These are phyloP conservation scores for Metschnikowia arizonensis DNA, from an alignment of 805 yeast genomes.

Conservation along the genomic window DNA sequence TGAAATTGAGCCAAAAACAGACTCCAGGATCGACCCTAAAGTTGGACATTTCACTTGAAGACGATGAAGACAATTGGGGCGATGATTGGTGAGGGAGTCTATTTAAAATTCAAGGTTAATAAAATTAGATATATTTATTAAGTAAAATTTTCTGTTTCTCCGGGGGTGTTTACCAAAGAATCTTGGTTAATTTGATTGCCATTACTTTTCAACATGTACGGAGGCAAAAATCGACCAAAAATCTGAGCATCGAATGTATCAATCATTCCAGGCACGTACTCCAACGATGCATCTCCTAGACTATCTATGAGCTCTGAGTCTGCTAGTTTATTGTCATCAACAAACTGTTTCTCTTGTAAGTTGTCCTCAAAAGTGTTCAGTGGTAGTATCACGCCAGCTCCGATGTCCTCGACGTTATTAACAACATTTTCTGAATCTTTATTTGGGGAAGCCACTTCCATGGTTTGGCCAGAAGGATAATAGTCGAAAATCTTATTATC, in stretches of 20 bases:
- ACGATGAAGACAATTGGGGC: slow-evolving; percentile 31
- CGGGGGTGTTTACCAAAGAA: not conserved
- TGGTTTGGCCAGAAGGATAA: not conserved
- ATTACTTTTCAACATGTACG: slow-evolving; percentile 61
- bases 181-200: slow-evolving; percentile 7
- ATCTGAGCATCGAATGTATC: slow-evolving; percentile 81
- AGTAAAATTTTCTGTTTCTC: not conserved
- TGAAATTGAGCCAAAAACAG: slow-evolving; percentile 23
- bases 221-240: slow-evolving; percentile 80
- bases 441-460: not conserved
- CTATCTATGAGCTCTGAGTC: slow-evolving; percentile 2
- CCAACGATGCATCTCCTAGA: slow-evolving; percentile 15
- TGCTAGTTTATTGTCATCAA: not conserved
- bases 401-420: not conserved
- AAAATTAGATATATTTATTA: not conserved
- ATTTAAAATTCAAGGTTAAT: not conserved
- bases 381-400: not conserved
- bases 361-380: not conserved
- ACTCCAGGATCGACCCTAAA: slow-evolving; percentile 25
- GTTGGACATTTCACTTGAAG: slow-evolving; percentile 24
- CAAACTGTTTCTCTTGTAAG: not conserved
- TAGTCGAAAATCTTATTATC: not conserved
- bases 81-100: slow-evolving; percentile 14
- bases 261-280: slow-evolving; percentile 75
- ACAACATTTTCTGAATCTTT: not conserved